Evolutionary conservation across 805 yeast species (phyloP), one percentile per base, ranked within the genome.

Genomic region (Barnettozyma wickerhamii): DNA sequence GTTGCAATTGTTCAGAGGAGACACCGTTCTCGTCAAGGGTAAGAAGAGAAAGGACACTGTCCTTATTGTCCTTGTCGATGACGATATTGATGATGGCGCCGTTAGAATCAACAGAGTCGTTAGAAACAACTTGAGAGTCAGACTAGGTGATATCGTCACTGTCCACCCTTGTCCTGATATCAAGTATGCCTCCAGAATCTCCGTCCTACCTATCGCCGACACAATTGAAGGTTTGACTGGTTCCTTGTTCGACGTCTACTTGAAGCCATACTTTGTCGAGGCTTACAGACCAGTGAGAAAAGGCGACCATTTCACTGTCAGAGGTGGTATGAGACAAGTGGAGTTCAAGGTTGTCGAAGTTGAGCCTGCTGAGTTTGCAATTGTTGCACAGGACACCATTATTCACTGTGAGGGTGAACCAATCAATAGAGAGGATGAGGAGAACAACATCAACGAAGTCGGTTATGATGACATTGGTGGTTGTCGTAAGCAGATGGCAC

Each of bases 381-480:
- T 93, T 59, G 99, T 93, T 35, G 95, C 99, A 15, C 99, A 93
- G 69, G 99, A 93, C 61, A 93, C 99, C 28, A 79, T 93, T 52
- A 93, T 93, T 59, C 99, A 93, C 69, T 90, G 96, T 60, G 99
- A 93, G 66, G 99, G 99, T 62, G 99, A 93, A 58, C 97, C 99
- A 60, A 91, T 93, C 67, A 87, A 86, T 69, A 82, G 98, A 64
- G 98, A 90, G 69, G 98, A 90, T 59, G 98, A 91, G 67, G 99
- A 93, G 70, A 89, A 88, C 66, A 91, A 85, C 65, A 76, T 93
- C 66, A 89, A 85, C 57, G 99, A 93, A 51, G 98, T 93, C 46
- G 99, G 99, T 55, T 93, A 93, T 64, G 99, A 93, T 64, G 99
- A 93, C 58, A 91, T 93, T 63, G 99, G 99, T 66, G 99, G 99